Base-by-base conservation (phyloP, 1,139 yeast species). In the Pneumocystis carinii region DNA sequence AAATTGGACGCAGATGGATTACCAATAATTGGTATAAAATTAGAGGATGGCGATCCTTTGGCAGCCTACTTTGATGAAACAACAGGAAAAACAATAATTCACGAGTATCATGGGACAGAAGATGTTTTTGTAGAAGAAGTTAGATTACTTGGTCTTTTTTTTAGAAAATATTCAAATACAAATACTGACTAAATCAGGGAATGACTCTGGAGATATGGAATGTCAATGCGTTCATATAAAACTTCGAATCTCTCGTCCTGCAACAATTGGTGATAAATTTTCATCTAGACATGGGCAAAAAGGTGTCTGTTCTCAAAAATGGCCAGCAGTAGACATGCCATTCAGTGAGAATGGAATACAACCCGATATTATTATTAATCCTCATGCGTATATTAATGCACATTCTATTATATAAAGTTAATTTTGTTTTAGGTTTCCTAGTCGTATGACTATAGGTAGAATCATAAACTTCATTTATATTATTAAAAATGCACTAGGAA, bases 231-330 rank as follows among this genome's bases (percentile, higher is more conserved):
- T 92, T 62, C 86, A 97, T 53, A 86, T 94, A 74, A 94, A 94
- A 76, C 87, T 87, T 74, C 83, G 98, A 75, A 79, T 92, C 63
- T 85, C 96, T 67, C 86, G 99, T 78, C 82, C 88, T 60, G 97
- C 98, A 38, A 81, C 87, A 70, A 92, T 94, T 74, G 99, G 99
- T 75, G 99, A 92, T 77, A 92, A 92, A 77, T 92, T 94, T 74
- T 90, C 97, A 8, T 90, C 97, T 32, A 85, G 98, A 76, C 98
- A 92, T 78, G 98, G 98, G 67, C 99, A 92, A 77, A 92, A 92
- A 77, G 99, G 99, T 83, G 98, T 92, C 66, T 92, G 97, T 77
- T 90, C 97, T 15, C 87, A 96, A 75, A 92, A 90, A 75, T 92
- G 97, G 96, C 98, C 97, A 35, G 85, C 89, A 62, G 80, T 87